Percentiles rank a stretch among this genome's conserved stretches.
Conservation (phyloP, 371 early-diverging fungal genomes). For the Parasitella parasitica region DNA sequence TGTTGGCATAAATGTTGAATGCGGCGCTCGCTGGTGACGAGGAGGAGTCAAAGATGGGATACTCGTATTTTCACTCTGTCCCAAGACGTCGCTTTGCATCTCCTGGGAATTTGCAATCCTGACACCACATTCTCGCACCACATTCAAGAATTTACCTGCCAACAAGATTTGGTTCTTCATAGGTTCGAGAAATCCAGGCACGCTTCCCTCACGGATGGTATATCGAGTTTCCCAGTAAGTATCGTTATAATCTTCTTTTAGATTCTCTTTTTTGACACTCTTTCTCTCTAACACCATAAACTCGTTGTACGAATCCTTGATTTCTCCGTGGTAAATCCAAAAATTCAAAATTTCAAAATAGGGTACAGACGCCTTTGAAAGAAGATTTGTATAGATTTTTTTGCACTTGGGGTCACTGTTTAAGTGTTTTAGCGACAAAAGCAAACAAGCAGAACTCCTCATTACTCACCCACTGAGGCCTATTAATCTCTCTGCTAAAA, state of each 20-base stretch:
- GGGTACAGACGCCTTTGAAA: constrained; percentile 77
- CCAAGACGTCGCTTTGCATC: constrained; percentile 31
- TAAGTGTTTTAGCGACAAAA: constrained; percentile 35
- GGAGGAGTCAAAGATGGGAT: neutral
- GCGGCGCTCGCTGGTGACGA: neutral
- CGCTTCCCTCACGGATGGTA: constrained; percentile 58
- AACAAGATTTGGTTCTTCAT: constrained; percentile 77
- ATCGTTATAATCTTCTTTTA: constrained; percentile 76
- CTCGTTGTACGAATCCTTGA: constrained; percentile 84
- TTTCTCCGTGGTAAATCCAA: constrained; percentile 90
- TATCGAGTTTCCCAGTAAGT: constrained; percentile 86
- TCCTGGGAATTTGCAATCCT: constrained; percentile 50
- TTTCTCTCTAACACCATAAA: constrained; percentile 82
- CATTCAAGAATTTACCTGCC: constrained; percentile 94
- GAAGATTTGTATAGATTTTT: constrained; percentile 73
- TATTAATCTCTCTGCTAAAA: constrained; percentile 62
- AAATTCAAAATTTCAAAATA: constrained; percentile 77
- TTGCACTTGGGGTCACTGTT: constrained; percentile 76
- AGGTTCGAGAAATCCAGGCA: constrained; percentile 79
- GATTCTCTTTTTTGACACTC: constrained; percentile 59
- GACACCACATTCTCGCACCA: constrained; percentile 84
- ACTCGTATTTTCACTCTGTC: neutral
- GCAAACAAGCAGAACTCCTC: constrained; percentile 17
- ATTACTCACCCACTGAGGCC: constrained; percentile 65
- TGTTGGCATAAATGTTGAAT: constrained; percentile 10